phyloP scores from a whole-genome alignment of 139 green algal genomes.

The Pleodorina starrii region DNA sequence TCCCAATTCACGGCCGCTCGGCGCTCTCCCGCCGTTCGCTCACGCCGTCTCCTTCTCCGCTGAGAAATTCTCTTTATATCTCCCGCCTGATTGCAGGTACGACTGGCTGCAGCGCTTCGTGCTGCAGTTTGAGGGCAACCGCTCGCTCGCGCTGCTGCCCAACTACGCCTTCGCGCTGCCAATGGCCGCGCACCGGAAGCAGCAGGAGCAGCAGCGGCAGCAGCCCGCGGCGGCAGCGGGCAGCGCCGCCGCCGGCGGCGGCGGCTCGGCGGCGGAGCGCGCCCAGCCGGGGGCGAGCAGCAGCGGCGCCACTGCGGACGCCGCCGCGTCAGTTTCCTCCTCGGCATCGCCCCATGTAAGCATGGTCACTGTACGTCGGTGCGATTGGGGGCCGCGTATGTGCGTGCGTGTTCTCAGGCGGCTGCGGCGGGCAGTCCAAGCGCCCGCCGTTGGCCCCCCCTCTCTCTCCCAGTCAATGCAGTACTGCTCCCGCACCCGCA shows the following conservation, averaged over 20 bases:
- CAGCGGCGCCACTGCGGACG: not conserved
- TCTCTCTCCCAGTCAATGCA: no score
- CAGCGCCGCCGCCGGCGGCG: not conserved
- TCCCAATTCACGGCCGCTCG: no score
- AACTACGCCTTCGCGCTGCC: slow-evolving; percentile 87
- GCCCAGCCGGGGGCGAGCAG: slow-evolving; percentile 17
- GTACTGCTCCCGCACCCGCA: no score
- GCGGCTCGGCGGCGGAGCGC: not conserved
- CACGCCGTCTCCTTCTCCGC: no score
- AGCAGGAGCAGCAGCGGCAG: slow-evolving; percentile 55
- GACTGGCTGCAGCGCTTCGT: slow-evolving; percentile 75
- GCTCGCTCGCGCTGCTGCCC: slow-evolving; percentile 79
- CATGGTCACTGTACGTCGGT: no score
- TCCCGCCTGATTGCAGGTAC: no score
- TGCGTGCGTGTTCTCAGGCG: no score
- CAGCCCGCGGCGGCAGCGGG: not conserved
- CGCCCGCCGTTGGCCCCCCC: no score
- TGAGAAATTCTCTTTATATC: no score
- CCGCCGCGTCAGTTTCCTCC: not conserved
- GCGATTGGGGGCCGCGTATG: no score
- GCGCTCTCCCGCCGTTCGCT: no score
- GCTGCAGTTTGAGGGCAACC: slow-evolving; percentile 66
- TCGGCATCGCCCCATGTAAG: not conserved
- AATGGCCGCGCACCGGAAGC: slow-evolving; percentile 70
- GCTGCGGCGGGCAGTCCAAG: no score